Evolutionary conservation across 2,329 filamentous ascomycete species (phyloP).

Genomic region (Reticulascus tulasneorum): DNA sequence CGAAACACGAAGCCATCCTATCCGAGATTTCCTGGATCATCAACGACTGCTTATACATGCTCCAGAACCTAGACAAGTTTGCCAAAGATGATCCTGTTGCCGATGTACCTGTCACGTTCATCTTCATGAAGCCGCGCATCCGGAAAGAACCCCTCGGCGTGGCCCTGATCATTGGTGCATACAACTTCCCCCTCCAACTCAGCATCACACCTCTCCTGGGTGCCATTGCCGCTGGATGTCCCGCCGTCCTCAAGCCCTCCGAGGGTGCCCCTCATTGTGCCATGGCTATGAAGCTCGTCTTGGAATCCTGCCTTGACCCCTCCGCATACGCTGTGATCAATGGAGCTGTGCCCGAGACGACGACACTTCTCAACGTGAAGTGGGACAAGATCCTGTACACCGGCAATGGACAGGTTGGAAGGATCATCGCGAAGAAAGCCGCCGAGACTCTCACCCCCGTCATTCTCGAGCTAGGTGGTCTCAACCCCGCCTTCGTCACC

Average conservation of each 20-base stretch:
- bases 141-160: slow-evolving; percentile 84
- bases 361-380: slow-evolving; percentile 76
- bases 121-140: slow-evolving; percentile 68
- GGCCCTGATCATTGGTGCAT: slow-evolving; percentile 83
- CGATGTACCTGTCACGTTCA: slow-evolving; percentile 66
- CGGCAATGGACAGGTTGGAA: slow-evolving; percentile 72
- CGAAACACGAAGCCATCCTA: slow-evolving; percentile 67
- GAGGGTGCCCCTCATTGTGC: slow-evolving; percentile 75
- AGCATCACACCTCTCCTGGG: slow-evolving; percentile 76
- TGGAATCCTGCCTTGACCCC: slow-evolving; percentile 72
- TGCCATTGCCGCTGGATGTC: slow-evolving; percentile 89
- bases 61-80: slow-evolving; percentile 76
- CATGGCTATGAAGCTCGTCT: slow-evolving; percentile 73
- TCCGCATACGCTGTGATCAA: slow-evolving; percentile 75
- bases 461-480: slow-evolving; percentile 83
- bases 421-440: slow-evolving; percentile 85
- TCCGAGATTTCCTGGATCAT: slow-evolving; percentile 75
- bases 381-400: slow-evolving; percentile 99
- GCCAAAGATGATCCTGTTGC: slow-evolving; percentile 73
- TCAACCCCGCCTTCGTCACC: slow-evolving; percentile 89
- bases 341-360: slow-evolving; percentile 75
- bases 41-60: slow-evolving; percentile 75
- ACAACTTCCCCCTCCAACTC: slow-evolving; percentile 89
- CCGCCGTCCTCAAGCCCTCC: slow-evolving; percentile 84
- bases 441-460: slow-evolving; percentile 86